Percentiles rank a stretch among this genome's conserved stretches.
phyloP scores from a whole-genome alignment of 1,139 yeast genomes.

The Nadsonia commutata region DNA sequence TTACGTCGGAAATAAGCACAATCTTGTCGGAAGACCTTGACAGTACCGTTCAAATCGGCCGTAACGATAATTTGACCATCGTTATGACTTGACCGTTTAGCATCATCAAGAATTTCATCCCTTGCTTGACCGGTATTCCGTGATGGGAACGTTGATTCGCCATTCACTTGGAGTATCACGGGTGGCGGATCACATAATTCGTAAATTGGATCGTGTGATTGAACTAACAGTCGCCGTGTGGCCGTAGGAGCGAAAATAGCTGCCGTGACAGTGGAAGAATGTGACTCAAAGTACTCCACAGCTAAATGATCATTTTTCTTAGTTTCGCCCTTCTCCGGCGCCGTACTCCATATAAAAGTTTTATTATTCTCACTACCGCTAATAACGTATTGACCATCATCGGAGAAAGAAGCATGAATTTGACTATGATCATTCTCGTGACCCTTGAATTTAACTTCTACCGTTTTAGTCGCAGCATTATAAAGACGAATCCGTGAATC shows the following conservation, averaged over 20 bases:
- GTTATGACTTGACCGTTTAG: constrained; percentile 11
- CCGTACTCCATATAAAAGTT: constrained; percentile 43
- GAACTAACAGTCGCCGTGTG: constrained; percentile 48
- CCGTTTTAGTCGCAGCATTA: constrained; percentile 37
- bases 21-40: constrained; percentile 71
- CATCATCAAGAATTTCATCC: constrained; percentile 2
- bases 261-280: constrained; percentile 55
- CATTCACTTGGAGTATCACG: constrained; percentile 9
- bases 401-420: constrained; percentile 51
- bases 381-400: constrained; percentile 31
- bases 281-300: constrained; percentile 61
- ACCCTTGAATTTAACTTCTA: constrained; percentile 64
- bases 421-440: constrained; percentile 56
- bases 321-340: constrained; percentile 10
- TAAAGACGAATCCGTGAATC: constrained; percentile 67
- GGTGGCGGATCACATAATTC: constrained; percentile 36
- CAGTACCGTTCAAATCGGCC: constrained; percentile 59
- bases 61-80: constrained; percentile 46
- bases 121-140: not conserved
- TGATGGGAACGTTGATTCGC: constrained; percentile 5
- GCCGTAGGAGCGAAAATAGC: constrained; percentile 70
- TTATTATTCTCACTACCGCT: constrained; percentile 34
- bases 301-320: constrained; percentile 19
- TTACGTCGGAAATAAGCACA: constrained; percentile 30
- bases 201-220: constrained; percentile 66